Evolutionary conservation across 805 yeast species (phyloP).

Genomic region (Yarrowia sp.): DNA sequence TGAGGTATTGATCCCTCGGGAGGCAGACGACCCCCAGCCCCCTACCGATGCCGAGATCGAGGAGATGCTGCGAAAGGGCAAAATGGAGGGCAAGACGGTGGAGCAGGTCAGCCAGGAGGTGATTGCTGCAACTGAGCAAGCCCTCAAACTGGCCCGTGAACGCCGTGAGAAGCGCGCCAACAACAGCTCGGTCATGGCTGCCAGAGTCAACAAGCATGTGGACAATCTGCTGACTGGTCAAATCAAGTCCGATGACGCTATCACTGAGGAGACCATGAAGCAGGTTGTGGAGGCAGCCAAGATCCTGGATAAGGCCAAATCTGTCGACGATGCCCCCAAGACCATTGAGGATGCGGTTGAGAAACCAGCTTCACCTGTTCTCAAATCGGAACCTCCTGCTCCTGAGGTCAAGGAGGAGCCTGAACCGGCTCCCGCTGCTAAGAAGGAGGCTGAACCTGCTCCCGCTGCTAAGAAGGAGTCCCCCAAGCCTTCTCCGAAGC

Average conservation of each 20-base stretch:
- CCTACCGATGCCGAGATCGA: conserved; percentile 11
- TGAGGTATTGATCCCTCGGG: conserved; percentile 7
- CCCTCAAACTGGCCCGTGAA: conserved; percentile 9
- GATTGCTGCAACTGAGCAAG: conserved; percentile 8
- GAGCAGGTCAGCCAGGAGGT: conserved; percentile 29
- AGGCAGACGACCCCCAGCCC: conserved; percentile 3
- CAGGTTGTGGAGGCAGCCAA: conserved; percentile 9
- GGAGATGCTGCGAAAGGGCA: conserved; percentile 9
- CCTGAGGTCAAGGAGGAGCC: background rate
- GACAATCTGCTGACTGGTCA: background rate
- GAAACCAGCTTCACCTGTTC: background rate
- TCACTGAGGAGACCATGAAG: background rate
- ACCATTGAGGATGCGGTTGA: background rate
- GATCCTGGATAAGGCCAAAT: background rate
- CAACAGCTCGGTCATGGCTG: conserved; percentile 5
- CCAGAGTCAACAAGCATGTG: conserved; percentile 8
- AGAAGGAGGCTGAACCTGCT: background rate
- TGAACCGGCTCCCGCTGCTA: too few species aligned
- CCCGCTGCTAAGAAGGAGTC: background rate
- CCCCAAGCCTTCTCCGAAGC: background rate
- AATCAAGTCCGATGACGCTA: background rate
- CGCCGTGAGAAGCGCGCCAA: conserved; percentile 4
- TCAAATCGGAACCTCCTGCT: background rate
- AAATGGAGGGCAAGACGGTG: conserved; percentile 7
- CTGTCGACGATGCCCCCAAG: background rate